These are phyloP conservation scores for Triadica sebifera DNA, from an alignment of 345 rosid species.

Conservation along the genomic window DNA sequence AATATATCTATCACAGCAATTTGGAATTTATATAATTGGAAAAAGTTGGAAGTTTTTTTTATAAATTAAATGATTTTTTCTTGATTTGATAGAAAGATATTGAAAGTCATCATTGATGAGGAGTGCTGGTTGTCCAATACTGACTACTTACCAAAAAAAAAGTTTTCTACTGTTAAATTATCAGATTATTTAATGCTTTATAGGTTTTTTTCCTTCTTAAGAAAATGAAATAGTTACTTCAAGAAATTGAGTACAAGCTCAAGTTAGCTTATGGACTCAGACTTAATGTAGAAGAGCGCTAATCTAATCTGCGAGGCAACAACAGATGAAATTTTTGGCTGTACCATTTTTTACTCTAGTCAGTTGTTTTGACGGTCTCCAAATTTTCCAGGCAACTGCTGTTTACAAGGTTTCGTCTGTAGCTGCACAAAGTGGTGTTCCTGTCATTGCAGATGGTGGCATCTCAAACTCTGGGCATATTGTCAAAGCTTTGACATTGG, in stretches of 20 bases:
- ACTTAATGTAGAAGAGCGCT: neutral
- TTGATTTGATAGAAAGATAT: neutral
- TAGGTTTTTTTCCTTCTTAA: neutral
- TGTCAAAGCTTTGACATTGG: constrained; percentile 80
- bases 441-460: constrained; percentile 97
- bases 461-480: constrained; percentile 93
- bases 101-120: neutral
- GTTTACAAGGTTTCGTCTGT: constrained; percentile 85
- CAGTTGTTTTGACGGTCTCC: neutral
- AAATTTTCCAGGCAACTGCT: constrained; percentile 73
- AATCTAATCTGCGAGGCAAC: neutral
- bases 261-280: neutral
- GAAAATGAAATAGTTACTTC: neutral
- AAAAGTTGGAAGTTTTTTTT: neutral
- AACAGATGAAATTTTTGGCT: neutral
- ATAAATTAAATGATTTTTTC: neutral
- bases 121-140: neutral
- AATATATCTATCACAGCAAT: neutral
- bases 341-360: neutral
- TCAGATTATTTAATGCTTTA: neutral
- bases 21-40: neutral
- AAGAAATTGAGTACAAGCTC: neutral
- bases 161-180: neutral
- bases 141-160: neutral
- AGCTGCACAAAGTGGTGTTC: constrained; percentile 68